Conservation (phyloP, 345 rosid genomes). For the Syzygium grande region DNA sequence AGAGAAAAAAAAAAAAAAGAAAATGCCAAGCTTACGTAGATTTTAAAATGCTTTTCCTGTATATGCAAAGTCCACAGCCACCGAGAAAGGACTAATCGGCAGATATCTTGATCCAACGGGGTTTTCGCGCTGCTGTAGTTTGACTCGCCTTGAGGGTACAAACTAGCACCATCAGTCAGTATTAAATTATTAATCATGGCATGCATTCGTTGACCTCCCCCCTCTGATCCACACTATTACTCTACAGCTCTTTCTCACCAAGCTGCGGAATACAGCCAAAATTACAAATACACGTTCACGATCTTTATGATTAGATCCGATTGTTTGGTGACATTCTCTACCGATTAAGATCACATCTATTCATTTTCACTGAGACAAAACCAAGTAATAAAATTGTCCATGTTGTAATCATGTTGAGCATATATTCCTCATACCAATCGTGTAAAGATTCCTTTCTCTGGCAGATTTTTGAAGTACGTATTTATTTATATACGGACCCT, state of each 20-base stretch:
- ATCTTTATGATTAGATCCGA: not conserved
- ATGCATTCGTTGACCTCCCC: not conserved
- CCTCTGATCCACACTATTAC: not conserved
- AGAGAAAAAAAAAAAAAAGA: not conserved
- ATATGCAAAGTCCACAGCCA: not conserved
- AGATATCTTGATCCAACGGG: not conserved
- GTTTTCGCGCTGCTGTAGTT: not conserved
- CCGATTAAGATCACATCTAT: not conserved
- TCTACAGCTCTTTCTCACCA: not conserved
- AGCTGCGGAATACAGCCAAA: not conserved
- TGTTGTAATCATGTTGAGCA: no score
- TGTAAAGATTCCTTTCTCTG: not conserved
- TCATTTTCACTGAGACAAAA: not conserved
- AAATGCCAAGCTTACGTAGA: not conserved
- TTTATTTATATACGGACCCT: accelerated
- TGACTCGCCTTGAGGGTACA: not conserved
- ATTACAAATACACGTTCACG: no score
- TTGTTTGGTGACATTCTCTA: no score
- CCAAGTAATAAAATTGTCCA: no score
- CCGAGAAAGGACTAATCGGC: not conserved
- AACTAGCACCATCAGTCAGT: not conserved
- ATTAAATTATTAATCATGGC: not conserved
- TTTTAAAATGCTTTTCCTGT: not conserved
- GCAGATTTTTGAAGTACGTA: not conserved
- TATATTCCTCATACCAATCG: not conserved